Base-by-base conservation (phyloP, 345 rosid species). In the Rhizophora mangle region DNA sequence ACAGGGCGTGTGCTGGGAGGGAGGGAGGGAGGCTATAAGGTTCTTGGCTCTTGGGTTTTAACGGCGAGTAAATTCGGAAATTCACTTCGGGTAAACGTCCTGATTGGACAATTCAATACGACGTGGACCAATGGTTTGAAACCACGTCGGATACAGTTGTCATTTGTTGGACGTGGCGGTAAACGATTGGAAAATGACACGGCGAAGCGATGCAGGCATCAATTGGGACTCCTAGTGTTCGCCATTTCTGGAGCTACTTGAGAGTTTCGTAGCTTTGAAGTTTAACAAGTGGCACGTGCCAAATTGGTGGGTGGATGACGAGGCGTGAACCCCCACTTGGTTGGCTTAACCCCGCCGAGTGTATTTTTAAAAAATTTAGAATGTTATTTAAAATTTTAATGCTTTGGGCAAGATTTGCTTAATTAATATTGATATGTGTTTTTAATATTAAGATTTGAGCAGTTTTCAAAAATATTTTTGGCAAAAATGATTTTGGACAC, bases 151-250 rank as follows among this genome's bases (percentile, higher is more conserved):
- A 65, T 26, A 6, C 2, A 15, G 19, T 46, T 73, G 77, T 67
- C 77, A 73, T 62, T 52, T 11, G 46, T 18, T 6, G 32, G 63
- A 73, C 68, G 37, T 62, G 77, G 77, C 49, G 3, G 5, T 2
- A 39, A 39, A 8, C 9, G 72, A 73, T 73, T 73, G 72, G 77
- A 2, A 39, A 21, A 32, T 54, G 5, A 49, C 69, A 64, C 64
- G 69, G 37, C 8, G 53, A 55, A 8, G 68, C 15, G 56, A 18
- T 46, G 49, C 30, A 3, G 36, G 36, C 8, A 1, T 15, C n/a
- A 6, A 32, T 9, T 2, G 8, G 62, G 13, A 39, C 49, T 16
- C n/a, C 49, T 5, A 6, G 1, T 4, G 20, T 18, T 37, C 1
- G 19, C 15, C 24, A 15, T 49, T 9, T 27, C 34, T 20, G 26